Percentiles rank a stretch among this genome's conserved stretches.
Evolutionary conservation across 2,329 filamentous ascomycete genomes (phyloP).

Genomic region (Verticillium albo-atrum): DNA sequence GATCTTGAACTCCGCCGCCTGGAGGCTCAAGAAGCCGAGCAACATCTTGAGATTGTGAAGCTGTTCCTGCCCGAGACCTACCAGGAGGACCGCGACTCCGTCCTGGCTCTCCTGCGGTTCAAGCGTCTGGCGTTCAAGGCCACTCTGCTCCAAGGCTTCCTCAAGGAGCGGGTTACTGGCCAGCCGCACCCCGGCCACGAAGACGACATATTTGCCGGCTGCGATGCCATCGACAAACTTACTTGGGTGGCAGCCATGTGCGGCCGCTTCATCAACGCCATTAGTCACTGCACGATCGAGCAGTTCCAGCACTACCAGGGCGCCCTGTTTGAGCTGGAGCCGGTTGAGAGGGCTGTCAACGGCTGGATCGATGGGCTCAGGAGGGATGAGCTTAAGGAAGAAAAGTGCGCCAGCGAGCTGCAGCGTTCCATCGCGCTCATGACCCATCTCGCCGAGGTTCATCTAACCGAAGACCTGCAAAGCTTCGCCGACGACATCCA

Average conservation of each 20-base stretch:
- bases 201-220: slow-evolving; percentile 75
- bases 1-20: slow-evolving; percentile 83
- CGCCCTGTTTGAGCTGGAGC: slow-evolving; percentile 81
- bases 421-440: slow-evolving; percentile 82
- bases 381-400: slow-evolving; percentile 79
- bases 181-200: slow-evolving; percentile 61
- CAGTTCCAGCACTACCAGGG: slow-evolving; percentile 76
- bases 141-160: slow-evolving; percentile 68
- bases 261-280: slow-evolving; percentile 75
- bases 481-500: slow-evolving; percentile 75
- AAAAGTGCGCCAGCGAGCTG: slow-evolving; percentile 75
- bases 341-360: slow-evolving; percentile 85
- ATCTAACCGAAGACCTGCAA: slow-evolving; percentile 65
- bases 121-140: slow-evolving; percentile 87
- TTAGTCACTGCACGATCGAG: slow-evolving; percentile 71
- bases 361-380: slow-evolving; percentile 81
- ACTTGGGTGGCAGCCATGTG: slow-evolving; percentile 81
- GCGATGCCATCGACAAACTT: slow-evolving; percentile 80
- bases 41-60: slow-evolving; percentile 85
- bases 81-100: slow-evolving; percentile 74
- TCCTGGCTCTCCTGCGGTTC: slow-evolving; percentile 85
- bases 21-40: slow-evolving; percentile 81
- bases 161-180: slow-evolving; percentile 72
- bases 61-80: slow-evolving; percentile 85
- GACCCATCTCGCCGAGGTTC: slow-evolving; percentile 78